Evolutionary conservation across 305 asterid species (phyloP).

Genomic region (Withania somnifera): DNA sequence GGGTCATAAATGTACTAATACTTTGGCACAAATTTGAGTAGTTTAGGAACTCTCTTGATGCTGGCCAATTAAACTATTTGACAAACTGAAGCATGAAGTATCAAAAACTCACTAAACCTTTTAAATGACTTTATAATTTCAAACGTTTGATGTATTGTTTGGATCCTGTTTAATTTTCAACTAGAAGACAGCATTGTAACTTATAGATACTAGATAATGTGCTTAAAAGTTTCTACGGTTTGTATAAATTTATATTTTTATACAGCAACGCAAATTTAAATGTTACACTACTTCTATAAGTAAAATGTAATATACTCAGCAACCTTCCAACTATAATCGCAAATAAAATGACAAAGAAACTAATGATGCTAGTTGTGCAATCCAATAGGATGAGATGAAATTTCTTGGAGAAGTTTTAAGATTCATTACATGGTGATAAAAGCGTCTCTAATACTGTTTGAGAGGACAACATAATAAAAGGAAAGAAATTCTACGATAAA

Average conservation of each 20-base stretch:
- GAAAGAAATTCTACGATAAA: neutral
- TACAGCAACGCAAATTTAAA: neutral
- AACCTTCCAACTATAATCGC: slow-evolving; percentile 15
- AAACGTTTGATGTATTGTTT: no score
- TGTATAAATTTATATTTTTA: no score
- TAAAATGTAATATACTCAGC: neutral
- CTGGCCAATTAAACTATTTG: neutral
- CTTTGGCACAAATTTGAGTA: neutral
- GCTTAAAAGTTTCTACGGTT: no score
- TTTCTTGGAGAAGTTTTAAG: slow-evolving; percentile 6
- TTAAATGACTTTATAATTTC: no score
- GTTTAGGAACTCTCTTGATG: neutral
- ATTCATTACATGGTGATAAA: slow-evolving; percentile 20
- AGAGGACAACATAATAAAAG: neutral
- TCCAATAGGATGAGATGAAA: slow-evolving; percentile 22
- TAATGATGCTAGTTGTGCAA: slow-evolving; percentile 11
- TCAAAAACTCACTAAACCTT: neutral
- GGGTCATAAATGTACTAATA: neutral
- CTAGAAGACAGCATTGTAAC: no score
- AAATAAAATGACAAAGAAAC: slow-evolving; percentile 7
- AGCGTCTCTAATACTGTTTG: slow-evolving; percentile 7
- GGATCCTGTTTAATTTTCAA: no score
- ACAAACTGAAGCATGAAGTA: neutral
- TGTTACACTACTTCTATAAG: neutral
- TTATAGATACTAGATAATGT: no score